Percentiles rank a stretch among this genome's conserved stretches.
These are phyloP conservation scores for Colletotrichum neosansevieriae DNA, from an alignment of 2,329 filamentous ascomycete genomes.

Conservation along the genomic window DNA sequence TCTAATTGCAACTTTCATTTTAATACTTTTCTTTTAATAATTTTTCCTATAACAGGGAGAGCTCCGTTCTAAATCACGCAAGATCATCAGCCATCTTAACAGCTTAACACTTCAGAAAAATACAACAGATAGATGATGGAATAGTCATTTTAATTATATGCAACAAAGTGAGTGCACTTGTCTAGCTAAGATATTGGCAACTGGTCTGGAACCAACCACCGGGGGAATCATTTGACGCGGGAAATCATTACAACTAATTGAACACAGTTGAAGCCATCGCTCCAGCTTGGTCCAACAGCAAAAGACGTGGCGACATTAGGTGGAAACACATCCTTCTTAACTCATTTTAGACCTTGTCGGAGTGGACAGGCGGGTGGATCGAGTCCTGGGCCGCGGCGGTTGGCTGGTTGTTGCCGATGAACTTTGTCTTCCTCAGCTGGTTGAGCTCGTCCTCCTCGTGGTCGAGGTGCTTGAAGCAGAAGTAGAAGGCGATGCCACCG, in stretches of 20 bases:
- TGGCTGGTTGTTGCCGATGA: slow-evolving; percentile 55
- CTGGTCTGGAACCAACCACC: slow-evolving; percentile 24
- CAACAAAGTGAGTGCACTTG: slow-evolving; percentile 21
- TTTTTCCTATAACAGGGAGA: no score
- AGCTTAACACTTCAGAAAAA: background rate
- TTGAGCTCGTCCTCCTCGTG: slow-evolving; percentile 77
- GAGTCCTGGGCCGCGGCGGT: slow-evolving; percentile 41
- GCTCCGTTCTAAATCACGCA: no score
- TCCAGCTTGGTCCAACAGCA: background rate
- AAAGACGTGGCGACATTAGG: background rate
- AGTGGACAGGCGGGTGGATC: background rate
- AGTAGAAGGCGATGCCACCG: slow-evolving; percentile 76
- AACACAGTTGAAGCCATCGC: background rate
- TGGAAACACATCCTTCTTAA: background rate
- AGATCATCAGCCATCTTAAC: no score
- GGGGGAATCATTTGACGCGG: slow-evolving; percentile 40
- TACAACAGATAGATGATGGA: background rate
- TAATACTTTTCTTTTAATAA: no score
- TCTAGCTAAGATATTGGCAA: slow-evolving; percentile 30
- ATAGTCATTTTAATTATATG: slow-evolving; percentile 30
- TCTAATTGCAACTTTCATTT: no score
- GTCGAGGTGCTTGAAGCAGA: slow-evolving; percentile 75
- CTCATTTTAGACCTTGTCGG: slow-evolving; percentile 29
- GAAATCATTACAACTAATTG: slow-evolving; percentile 38
- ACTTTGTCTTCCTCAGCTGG: slow-evolving; percentile 63